Conservation (phyloP, 225 moss, liverwort and hornwort genomes). For the Sphagnum tenellum region DNA sequence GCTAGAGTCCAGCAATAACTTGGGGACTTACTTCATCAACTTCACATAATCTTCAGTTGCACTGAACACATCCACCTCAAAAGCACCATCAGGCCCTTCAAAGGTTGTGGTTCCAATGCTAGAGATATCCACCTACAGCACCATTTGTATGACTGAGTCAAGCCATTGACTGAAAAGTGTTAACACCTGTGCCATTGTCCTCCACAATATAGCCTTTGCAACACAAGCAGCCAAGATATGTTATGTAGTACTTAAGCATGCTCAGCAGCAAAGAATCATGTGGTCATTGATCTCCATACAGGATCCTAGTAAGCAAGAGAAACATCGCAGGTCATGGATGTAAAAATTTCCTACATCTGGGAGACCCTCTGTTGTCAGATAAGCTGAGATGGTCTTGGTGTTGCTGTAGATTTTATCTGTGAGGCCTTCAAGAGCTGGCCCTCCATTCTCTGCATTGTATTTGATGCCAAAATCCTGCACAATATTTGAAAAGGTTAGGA, state of each 20-base stretch:
- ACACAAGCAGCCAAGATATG: too few species aligned
- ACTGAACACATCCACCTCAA: slow-evolving; percentile 86
- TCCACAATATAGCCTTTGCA: too few species aligned
- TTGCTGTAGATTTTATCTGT: slow-evolving; percentile 72
- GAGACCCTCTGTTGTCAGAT: slow-evolving; percentile 62
- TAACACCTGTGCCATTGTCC: too few species aligned
- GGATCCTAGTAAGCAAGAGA: background rate
- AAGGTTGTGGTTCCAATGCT: slow-evolving; percentile 62
- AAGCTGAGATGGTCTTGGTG: slow-evolving; percentile 63
- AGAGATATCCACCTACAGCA: slow-evolving; percentile 60
- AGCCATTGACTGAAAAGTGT: too few species aligned
- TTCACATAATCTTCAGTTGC: slow-evolving; percentile 81
- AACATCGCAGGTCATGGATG: background rate
- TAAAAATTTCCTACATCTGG: slow-evolving; percentile 41
- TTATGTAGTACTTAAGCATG: too few species aligned
- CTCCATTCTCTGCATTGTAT: slow-evolving; percentile 98
- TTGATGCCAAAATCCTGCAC: slow-evolving; percentile 95
- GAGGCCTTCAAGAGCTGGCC: slow-evolving; percentile 82
- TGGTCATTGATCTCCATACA: too few species aligned
- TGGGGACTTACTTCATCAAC: slow-evolving; percentile 68
- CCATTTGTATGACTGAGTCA: too few species aligned
- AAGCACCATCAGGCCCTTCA: slow-evolving; percentile 65
- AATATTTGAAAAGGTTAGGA: background rate
- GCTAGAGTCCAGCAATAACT: background rate
- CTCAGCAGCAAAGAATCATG: too few species aligned